Base-by-base conservation (phyloP, 2,329 filamentous ascomycete species). In the Aspergillus sp. region DNA sequence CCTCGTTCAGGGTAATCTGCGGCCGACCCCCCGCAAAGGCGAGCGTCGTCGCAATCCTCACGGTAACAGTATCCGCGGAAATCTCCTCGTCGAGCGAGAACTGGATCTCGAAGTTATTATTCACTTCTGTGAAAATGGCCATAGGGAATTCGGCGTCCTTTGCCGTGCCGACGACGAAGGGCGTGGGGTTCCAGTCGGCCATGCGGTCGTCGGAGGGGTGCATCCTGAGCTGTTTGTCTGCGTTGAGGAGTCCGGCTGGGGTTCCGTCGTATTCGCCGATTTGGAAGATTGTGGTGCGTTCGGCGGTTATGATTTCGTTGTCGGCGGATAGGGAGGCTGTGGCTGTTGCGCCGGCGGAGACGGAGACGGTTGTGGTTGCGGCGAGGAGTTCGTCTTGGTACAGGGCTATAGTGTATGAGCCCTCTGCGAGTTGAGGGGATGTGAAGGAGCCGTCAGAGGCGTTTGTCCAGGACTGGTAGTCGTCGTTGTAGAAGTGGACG, bases 361-460 rank as follows among this genome's bases (percentile, higher is more conserved):
- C 41, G 12, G 55, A 41, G 14, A 57, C 44, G 23, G 47, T 57
- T 8, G 39, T 51, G 3, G 44, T 57, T 6, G 19, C 48, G 33
- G 48, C 55, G 19, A 46, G 47, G 37, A 57, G 55, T n/a, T 57
- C 55, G 17, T 53, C 49, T 23, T 57, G 48, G 50, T 57, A 57
- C 3, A 57, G 23, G 2, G 55, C 48, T 2, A 57, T 9, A 4
- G 55, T 57, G 44, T 57, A 57, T 0, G 43, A 23, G n/a, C 55
- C 55, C 27, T 41, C 37, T 1, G 43, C 37, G 0, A 51, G 37
- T 8, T 40, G 15, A 12, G 52, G 52, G 12, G 52, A 48, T 6
- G 52, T 55, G 19, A 55, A 55, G 9, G 44, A 21, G 23, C 52
- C 45, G 7, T 31, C 23, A 0, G 52, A 49, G 23, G 52, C 9